Conservation (phyloP, 257 asterid genomes). For the Cruciata laevipes region DNA sequence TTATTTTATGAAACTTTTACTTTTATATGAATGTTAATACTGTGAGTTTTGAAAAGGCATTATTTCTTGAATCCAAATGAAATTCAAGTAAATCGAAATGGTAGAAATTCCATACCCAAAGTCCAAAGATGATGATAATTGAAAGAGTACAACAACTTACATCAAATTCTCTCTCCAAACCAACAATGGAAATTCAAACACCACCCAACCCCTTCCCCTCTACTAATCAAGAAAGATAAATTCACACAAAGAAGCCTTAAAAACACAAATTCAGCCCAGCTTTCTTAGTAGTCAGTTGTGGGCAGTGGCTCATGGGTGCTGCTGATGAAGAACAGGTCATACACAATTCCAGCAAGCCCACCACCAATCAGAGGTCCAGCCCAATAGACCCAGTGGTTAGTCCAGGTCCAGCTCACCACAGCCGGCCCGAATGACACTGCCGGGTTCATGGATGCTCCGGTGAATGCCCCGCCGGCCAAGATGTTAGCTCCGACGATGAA, state of each 20-base stretch:
- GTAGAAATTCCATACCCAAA: background rate
- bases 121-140: background rate
- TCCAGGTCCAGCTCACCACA: conserved; percentile 40
- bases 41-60: too few species aligned
- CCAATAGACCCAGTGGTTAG: conserved; percentile 42
- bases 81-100: background rate
- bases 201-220: background rate
- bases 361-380: conserved; percentile 47
- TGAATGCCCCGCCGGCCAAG: conserved; percentile 40
- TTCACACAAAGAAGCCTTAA: background rate
- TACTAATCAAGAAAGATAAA: background rate
- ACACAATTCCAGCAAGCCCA: conserved; percentile 43
- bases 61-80: background rate
- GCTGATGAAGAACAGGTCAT: conserved; percentile 32
- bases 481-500: conserved; percentile 49
- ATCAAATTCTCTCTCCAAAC: background rate
- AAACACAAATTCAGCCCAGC: background rate
- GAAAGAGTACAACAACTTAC: conserved; percentile 1
- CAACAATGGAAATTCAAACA: background rate
- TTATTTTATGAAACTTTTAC: too few species aligned
- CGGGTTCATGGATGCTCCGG: conserved; percentile 42
- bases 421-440: conserved; percentile 39
- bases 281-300: conserved; percentile 12
- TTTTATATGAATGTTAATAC: too few species aligned
- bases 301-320: conserved; percentile 35